A percentile compares a stretch with the other conserved stretches of the same genome.
Conservation (phyloP, 768 basidiomycete genomes). For the Coprinopsis sp. region DNA sequence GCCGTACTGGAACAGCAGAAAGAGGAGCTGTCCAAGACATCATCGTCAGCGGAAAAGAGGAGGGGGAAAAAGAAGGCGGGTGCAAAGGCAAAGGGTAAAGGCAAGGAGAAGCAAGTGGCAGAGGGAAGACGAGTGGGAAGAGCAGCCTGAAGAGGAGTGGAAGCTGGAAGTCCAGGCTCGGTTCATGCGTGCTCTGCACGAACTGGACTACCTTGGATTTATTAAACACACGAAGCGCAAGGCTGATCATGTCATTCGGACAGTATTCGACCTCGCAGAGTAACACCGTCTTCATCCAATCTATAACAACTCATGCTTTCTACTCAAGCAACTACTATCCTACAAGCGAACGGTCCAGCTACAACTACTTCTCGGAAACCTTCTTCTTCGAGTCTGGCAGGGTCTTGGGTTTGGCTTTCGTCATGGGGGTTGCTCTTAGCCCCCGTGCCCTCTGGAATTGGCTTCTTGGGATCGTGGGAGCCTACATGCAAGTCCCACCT, state of each 20-base stretch:
- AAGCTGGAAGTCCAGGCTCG: slow-evolving; percentile 66
- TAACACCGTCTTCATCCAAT: no score
- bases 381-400: not conserved
- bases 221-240: slow-evolving; percentile 77
- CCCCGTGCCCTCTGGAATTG: slow-evolving; percentile 5
- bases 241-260: slow-evolving; percentile 68
- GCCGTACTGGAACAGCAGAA: slow-evolving; percentile 59
- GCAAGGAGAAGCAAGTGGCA: slow-evolving; percentile 19
- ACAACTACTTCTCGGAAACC: no score
- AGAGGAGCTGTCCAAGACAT: slow-evolving; percentile 13
- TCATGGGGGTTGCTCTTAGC: slow-evolving; percentile 4
- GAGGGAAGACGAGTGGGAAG: slow-evolving; percentile 25
- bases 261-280: slow-evolving; percentile 50
- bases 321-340: no score
- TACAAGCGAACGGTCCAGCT: no score
- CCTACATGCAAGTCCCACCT: slow-evolving; percentile 5
- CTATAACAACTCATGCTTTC: no score
- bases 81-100: slow-evolving; percentile 21
- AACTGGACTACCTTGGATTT: slow-evolving; percentile 76
- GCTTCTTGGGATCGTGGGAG: slow-evolving; percentile 7
- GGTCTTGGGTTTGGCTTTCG: slow-evolving; percentile 1
- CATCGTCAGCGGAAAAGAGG: slow-evolving; percentile 9
- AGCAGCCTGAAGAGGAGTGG: slow-evolving; percentile 46
- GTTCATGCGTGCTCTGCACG: slow-evolving; percentile 76
- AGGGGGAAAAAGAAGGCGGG: slow-evolving; percentile 1